These are phyloP conservation scores for Actinomucor elegans DNA, from an alignment of 371 early-diverging fungal species.

Conservation along the genomic window DNA sequence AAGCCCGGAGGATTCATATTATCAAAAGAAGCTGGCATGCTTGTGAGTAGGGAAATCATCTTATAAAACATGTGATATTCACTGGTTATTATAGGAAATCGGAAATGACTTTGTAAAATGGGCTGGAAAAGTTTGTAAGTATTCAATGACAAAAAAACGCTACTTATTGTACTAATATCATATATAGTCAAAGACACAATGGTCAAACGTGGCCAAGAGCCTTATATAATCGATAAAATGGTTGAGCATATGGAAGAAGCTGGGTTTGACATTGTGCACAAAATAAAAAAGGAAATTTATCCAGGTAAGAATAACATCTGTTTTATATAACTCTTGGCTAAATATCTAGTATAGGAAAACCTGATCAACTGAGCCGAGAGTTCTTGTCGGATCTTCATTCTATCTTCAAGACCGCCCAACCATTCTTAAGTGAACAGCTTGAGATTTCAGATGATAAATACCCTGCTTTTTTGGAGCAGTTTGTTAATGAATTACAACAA, in stretches of 20 bases:
- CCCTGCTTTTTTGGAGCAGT: conserved; percentile 14
- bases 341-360: conserved; percentile 1
- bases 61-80: not conserved
- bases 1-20: conserved; percentile 63
- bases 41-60: conserved; percentile 16
- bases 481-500: conserved; percentile 9
- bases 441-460: conserved; percentile 14
- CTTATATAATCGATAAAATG: conserved; percentile 42
- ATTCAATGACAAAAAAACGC: too few species aligned
- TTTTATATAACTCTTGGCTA: not conserved
- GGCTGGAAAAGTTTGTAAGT: conserved; percentile 33
- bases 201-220: conserved; percentile 47
- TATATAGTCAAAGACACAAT: conserved; percentile 31
- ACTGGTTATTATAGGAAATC: conserved; percentile 22
- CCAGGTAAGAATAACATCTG: conserved; percentile 2
- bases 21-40: conserved; percentile 45
- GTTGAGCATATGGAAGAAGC: conserved; percentile 28
- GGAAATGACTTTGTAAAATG: conserved; percentile 34
- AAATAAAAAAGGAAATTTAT: conserved; percentile 11
- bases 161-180: not conserved
- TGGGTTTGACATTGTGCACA: conserved; percentile 31
- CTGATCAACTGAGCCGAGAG: conserved; percentile 21
- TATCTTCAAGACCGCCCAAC: conserved; percentile 19
- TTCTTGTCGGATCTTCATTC: conserved; percentile 21
- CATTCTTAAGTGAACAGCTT: conserved; percentile 16